Percentiles rank a stretch among this genome's conserved stretches.
phyloP scores from a whole-genome alignment of 768 basidiomycete species.

The Trametes sanguinea region DNA sequence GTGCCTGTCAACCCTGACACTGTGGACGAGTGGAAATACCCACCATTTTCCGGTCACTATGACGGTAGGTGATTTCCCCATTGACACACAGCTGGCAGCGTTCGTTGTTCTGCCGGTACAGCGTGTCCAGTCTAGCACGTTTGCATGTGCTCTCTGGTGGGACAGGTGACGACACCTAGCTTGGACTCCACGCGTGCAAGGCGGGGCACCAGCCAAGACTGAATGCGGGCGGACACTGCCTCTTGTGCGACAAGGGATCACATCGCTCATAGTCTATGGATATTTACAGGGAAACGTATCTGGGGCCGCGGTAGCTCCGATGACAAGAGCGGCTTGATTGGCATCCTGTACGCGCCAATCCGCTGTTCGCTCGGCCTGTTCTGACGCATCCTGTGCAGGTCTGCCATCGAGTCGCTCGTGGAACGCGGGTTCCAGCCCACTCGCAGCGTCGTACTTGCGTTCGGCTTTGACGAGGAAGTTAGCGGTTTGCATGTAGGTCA shows the following conservation, averaged over 20 bases:
- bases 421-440: constrained; percentile 48
- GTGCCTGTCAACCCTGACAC: constrained; percentile 53
- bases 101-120: too few species aligned
- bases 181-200: too few species aligned
- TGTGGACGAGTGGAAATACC: constrained; percentile 46
- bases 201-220: too few species aligned
- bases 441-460: constrained; percentile 43
- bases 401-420: constrained; percentile 49
- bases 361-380: neutral
- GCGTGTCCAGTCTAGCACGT: too few species aligned
- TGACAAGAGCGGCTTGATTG: constrained; percentile 39
- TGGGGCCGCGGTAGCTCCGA: constrained; percentile 40
- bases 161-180: too few species aligned
- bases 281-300: constrained; percentile 29
- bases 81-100: neutral
- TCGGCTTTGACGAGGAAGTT: constrained; percentile 55
- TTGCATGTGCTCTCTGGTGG: too few species aligned
- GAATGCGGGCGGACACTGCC: too few species aligned
- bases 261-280: neutral
- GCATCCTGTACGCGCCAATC: constrained; percentile 31
- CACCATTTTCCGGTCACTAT: constrained; percentile 52
- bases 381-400: constrained; percentile 23
- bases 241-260: too few species aligned
- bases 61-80: constrained; percentile 31
- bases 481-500: constrained; percentile 31